These are phyloP conservation scores for Arctostaphylos glauca DNA, from an alignment of 148 eudicot genomes.

Conservation along the genomic window DNA sequence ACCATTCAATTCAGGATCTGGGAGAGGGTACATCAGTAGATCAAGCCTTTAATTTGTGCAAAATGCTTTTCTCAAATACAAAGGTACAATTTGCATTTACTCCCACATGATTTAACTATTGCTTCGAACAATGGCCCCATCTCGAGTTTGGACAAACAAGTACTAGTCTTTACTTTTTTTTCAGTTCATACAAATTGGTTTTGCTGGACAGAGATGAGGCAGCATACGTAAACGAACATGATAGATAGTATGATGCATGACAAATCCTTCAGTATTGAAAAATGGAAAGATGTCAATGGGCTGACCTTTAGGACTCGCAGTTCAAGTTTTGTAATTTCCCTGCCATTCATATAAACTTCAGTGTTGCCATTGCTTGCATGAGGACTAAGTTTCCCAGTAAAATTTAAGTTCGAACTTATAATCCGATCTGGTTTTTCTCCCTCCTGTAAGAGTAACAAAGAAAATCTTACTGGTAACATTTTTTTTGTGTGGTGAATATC, in stretches of 20 bases:
- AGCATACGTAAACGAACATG: not conserved
- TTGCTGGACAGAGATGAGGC: not conserved
- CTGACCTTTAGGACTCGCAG: constrained; percentile 72
- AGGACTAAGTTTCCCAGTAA: constrained; percentile 76
- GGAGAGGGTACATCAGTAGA: not conserved
- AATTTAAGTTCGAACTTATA: constrained; percentile 75
- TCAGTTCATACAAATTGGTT: not conserved
- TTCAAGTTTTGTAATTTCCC: constrained; percentile 87
- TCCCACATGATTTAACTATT: not conserved
- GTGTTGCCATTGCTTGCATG: constrained; percentile 84
- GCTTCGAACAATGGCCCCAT: not conserved
- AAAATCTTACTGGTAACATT: not conserved
- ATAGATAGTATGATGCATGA: not conserved
- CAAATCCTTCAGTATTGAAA: not conserved
- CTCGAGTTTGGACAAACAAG: not conserved
- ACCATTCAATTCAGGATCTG: not conserved
- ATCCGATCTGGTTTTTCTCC: constrained; percentile 82
- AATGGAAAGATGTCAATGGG: not conserved
- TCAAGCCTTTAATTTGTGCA: not conserved
- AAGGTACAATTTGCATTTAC: not conserved
- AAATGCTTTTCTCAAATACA: not conserved
- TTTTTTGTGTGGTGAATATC: not conserved
- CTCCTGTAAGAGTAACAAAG: constrained; percentile 50
- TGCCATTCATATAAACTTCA: constrained; percentile 82
- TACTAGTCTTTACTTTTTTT: not conserved